Conservation (phyloP, 1,284 basidiomycete species). For the Cutaneotrichosporon arboriforme region DNA sequence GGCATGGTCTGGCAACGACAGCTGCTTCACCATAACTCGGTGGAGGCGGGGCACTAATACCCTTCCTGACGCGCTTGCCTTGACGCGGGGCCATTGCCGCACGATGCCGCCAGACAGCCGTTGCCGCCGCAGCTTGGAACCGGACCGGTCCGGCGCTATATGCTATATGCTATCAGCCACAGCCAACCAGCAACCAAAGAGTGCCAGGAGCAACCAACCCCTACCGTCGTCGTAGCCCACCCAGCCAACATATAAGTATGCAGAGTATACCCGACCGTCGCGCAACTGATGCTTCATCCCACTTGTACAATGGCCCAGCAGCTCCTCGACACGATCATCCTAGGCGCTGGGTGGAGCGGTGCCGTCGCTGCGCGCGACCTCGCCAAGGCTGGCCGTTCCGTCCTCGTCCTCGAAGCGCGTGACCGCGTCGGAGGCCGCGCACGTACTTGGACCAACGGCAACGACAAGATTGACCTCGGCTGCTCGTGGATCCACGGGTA, state of each 20-base stretch:
- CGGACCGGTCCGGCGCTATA: too few species aligned
- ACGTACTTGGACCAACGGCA: conserved; percentile 41
- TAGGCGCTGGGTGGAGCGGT: conserved; percentile 53
- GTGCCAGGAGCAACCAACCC: not conserved
- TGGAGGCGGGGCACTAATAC: too few species aligned
- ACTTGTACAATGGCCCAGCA: conserved; percentile 1
- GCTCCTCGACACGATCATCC: conserved; percentile 47
- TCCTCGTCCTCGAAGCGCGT: conserved; percentile 52
- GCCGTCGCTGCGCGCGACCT: conserved; percentile 50
- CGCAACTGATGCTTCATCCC: not conserved
- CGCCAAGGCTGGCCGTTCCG: conserved; percentile 42
- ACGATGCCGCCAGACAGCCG: too few species aligned
- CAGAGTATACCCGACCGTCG: not conserved
- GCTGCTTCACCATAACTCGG: not conserved
- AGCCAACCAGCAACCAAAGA: too few species aligned
- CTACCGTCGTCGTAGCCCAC: not conserved
- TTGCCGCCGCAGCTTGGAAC: too few species aligned
- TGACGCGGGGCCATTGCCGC: too few species aligned
- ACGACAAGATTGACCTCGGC: conserved; percentile 48
- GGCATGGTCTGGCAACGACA: too few species aligned
- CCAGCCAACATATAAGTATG: not conserved
- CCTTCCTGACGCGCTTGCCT: too few species aligned
- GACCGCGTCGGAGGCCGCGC: conserved; percentile 52
- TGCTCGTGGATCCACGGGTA: conserved; percentile 54
- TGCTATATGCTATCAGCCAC: too few species aligned